These are phyloP conservation scores for Mycena rosella DNA, from an alignment of 768 basidiomycete species.

Conservation along the genomic window DNA sequence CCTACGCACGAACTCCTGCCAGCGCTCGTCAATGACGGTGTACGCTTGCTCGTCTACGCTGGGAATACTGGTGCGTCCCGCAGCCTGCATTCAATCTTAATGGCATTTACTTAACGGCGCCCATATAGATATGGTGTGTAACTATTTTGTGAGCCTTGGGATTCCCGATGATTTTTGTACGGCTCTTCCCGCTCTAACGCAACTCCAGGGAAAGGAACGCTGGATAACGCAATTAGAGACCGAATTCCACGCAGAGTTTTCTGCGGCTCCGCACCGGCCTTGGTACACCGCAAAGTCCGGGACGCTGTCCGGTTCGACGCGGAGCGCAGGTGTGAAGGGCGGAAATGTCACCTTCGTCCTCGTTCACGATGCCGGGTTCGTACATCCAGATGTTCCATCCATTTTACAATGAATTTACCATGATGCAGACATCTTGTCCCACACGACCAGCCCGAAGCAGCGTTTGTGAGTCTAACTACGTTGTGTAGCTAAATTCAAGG, in stretches of 20 bases:
- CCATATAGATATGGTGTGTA: background rate
- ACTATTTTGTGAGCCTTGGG: background rate
- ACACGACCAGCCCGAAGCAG: background rate
- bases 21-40: background rate
- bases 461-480: background rate
- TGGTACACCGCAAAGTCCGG: too few relatives aligned
- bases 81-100: background rate
- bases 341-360: too few relatives aligned
- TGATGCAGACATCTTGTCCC: background rate
- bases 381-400: too few relatives aligned
- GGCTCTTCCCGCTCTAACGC: too few relatives aligned
- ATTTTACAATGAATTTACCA: too few relatives aligned
- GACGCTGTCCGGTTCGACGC: too few relatives aligned
- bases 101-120: too few relatives aligned
- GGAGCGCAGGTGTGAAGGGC: too few relatives aligned
- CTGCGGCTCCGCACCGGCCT: too few relatives aligned
- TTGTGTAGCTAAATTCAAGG: too few relatives aligned
- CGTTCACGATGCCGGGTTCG: background rate
- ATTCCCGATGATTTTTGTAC: too few relatives aligned
- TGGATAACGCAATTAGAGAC: background rate
- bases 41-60: constrained; percentile 1
- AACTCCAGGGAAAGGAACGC: background rate
- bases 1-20: background rate
- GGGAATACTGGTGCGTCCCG: background rate
- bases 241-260: too few relatives aligned